Conservation (phyloP, 257 asterid genomes). For the Nemophila menziesii region DNA sequence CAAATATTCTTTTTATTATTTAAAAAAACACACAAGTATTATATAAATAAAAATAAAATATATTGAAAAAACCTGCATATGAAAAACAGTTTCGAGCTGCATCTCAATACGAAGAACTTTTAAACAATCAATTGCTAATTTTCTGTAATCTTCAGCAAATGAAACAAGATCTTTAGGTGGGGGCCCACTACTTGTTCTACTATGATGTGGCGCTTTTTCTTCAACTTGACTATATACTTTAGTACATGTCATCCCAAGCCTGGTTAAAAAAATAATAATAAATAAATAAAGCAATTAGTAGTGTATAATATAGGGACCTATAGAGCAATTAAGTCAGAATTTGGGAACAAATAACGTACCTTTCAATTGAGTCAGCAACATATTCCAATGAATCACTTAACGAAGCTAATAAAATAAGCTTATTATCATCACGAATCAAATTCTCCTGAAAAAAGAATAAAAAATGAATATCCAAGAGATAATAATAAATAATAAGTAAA, state of each 20-base stretch:
- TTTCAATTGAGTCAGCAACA: conserved; percentile 90
- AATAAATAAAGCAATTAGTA: not conserved
- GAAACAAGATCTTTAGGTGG: conserved; percentile 67
- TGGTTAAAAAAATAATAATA: conserved; percentile 11
- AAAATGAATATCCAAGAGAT: conserved; percentile 1
- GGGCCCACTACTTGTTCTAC: conserved; percentile 50
- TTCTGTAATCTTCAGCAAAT: conserved; percentile 90
- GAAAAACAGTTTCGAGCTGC: conserved; percentile 93
- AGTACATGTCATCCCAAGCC: conserved; percentile 66
- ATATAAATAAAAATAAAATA: conserved; percentile 5
- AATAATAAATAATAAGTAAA: conserved; percentile 7
- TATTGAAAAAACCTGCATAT: conserved; percentile 62
- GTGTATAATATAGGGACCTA: not conserved
- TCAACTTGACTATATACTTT: conserved; percentile 46
- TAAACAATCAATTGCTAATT: conserved; percentile 90
- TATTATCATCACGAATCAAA: conserved; percentile 92
- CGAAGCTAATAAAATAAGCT: conserved; percentile 83
- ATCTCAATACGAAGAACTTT: conserved; percentile 93
- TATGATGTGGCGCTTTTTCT: conserved; percentile 44
- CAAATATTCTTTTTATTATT: no score
- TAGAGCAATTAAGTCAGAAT: no score
- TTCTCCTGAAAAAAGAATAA: conserved; percentile 53
- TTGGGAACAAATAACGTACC: conserved; percentile 42
- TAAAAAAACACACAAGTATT: conserved; percentile 13
- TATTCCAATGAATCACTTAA: conserved; percentile 94